Base-by-base conservation (phyloP, 148 eudicot genomes). In the Chenopodium album region DNA sequence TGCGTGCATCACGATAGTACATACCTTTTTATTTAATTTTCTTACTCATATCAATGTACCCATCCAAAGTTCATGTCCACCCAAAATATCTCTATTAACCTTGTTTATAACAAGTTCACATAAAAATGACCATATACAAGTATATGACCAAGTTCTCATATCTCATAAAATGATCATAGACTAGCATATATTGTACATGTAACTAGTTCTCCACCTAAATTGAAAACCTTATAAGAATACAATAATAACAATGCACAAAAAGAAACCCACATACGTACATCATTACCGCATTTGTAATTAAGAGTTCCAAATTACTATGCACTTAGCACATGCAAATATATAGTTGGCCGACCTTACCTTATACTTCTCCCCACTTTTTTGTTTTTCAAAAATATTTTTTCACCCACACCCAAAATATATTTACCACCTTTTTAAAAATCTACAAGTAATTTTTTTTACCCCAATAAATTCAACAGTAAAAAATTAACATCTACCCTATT, bases 271-370 rank as follows among this genome's bases (percentile, higher is more conserved):
- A 59, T 34, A 70, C 32, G 54, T 56, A 79, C 82, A 79, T 79
- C 82, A 79, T 79, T 71, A 54, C 44, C 67, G 54, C 47, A 67
- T 52, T 75, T 52, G 75, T 67, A 76, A 81, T 75, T 56, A 67
- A 81, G 83, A 75, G 67, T 76, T 81, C 68, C 84, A 67, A 75
- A 75, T 52, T 75, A 81, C 79, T 50, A 67, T 66, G 79, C 67
- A 31, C 74, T 67, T 37, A 76, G 84, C 83, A 81, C 83, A 81
- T 74, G 83, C 83, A 47, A 10, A 50, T 37, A 37, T 20, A 64
- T 71, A 50, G 77, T 52, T 74, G 75, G 28, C 75, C 81, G 26
- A 78, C 44, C 80, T 78, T 78, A 65, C 73, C 72, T 47, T 65
- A 69, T 47, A 68, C 64, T 26, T 29, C 17, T 47, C 66, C 44